Evolutionary conservation across 768 basidiomycete species (phyloP).

Genomic region (Lentinula sp.): DNA sequence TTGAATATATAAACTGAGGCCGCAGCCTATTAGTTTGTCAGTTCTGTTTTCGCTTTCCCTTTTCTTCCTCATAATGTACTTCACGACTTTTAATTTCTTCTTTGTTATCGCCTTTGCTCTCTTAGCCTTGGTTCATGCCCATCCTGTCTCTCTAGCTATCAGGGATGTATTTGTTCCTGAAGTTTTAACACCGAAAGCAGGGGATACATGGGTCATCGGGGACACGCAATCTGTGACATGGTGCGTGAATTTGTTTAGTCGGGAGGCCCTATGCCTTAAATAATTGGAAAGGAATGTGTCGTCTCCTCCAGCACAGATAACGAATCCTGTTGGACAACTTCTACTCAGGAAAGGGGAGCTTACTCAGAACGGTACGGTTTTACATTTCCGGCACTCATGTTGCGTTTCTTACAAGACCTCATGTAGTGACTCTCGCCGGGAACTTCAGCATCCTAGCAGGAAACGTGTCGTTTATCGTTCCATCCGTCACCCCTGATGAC

Average conservation of each 20-base stretch:
- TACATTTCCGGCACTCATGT: neutral
- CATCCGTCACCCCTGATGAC: constrained; percentile 7
- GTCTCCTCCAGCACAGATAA: constrained; percentile 4
- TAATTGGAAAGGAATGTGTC: neutral
- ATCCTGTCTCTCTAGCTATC: neutral
- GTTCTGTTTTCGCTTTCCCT: neutral
- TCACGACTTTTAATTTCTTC: constrained; percentile 1
- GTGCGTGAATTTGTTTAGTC: neutral
- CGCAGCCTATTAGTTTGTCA: neutral
- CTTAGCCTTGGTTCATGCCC: neutral
- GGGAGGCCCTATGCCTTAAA: neutral
- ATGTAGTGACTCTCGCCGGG: constrained; percentile 1
- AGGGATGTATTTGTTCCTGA: neutral
- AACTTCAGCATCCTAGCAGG: constrained; percentile 1
- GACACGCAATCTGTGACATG: neutral
- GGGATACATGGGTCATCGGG: neutral
- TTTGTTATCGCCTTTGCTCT: neutral
- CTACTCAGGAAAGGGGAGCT: constrained; percentile 4
- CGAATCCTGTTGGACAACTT: constrained; percentile 6
- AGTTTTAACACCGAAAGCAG: neutral
- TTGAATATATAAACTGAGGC: neutral
- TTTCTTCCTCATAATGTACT: neutral
- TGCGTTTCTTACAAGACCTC: neutral
- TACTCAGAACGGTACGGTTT: neutral
- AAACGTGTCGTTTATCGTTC: constrained; percentile 2